These are phyloP conservation scores for Colletotrichum lini DNA, from an alignment of 2,329 filamentous ascomycete species.

Conservation along the genomic window DNA sequence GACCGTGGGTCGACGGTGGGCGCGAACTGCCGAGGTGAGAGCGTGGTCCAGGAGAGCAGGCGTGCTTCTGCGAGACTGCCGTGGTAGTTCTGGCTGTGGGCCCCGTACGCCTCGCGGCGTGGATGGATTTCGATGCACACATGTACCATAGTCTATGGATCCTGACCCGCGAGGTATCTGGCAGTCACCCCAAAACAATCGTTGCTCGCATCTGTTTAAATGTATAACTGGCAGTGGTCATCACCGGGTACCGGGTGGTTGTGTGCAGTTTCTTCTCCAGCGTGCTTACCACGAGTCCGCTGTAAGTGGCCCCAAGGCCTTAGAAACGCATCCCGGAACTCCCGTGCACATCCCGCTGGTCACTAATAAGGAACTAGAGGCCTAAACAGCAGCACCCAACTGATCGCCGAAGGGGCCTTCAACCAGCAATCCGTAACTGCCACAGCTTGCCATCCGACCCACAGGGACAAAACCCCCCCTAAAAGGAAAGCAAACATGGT, in stretches of 20 bases:
- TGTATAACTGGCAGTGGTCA: too few species aligned
- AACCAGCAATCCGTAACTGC: not conserved
- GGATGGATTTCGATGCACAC: not conserved
- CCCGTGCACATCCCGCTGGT: not conserved
- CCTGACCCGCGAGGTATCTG: not conserved
- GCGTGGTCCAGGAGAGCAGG: not conserved
- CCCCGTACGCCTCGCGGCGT: not conserved
- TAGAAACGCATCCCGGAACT: not conserved
- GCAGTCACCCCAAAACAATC: too few species aligned
- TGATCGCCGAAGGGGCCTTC: not conserved
- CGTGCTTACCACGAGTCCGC: not conserved
- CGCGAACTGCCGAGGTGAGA: not conserved
- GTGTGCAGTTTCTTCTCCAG: not conserved
- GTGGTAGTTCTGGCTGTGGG: not conserved
- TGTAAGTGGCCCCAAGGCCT: not conserved
- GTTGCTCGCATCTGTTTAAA: too few species aligned
- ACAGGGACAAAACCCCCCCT: too few species aligned
- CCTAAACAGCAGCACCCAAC: not conserved
- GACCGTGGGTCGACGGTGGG: not conserved
- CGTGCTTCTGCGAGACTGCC: not conserved
- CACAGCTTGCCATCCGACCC: too few species aligned
- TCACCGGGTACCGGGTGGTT: too few species aligned
- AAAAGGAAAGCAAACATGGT: too few species aligned
- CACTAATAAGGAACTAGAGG: not conserved
- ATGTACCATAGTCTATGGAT: not conserved